phyloP scores from a whole-genome alignment of 2,329 filamentous ascomycete species.

The Alternaria postmessia region DNA sequence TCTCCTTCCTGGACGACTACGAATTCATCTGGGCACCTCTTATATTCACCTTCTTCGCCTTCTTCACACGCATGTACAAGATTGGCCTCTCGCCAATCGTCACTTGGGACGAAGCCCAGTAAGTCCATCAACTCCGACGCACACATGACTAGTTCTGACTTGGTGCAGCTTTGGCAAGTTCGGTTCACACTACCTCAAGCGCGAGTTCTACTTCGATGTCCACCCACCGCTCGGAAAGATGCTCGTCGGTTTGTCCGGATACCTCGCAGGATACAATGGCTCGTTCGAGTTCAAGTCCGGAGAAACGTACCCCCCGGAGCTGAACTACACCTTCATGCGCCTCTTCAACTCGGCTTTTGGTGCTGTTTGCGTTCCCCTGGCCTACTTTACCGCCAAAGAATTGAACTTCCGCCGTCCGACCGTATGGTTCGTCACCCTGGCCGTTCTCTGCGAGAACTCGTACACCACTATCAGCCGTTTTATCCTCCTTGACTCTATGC shows the following conservation, averaged over 20 bases:
- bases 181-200: constrained; percentile 97
- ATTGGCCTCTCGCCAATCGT: constrained; percentile 75
- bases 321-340: constrained; percentile 99
- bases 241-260: constrained; percentile 94
- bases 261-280: constrained; percentile 96
- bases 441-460: constrained; percentile 99
- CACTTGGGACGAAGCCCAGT: constrained; percentile 80
- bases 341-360: constrained; percentile 97
- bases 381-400: constrained; percentile 94
- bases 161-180: constrained; percentile 87
- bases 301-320: constrained; percentile 89
- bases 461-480: constrained; percentile 99
- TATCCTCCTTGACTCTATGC: constrained; percentile 97
- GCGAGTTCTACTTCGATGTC: constrained; percentile 99
- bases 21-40: constrained; percentile 70
- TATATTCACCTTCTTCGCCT: constrained; percentile 68
- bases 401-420: constrained; percentile 84
- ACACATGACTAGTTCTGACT: constrained; percentile 28
- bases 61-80: constrained; percentile 73
- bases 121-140: constrained; percentile 45
- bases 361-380: constrained; percentile 88
- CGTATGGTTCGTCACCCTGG: constrained; percentile 93
- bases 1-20: constrained; percentile 69
- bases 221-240: constrained; percentile 98
- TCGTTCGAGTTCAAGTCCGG: constrained; percentile 99